phyloP scores from a whole-genome alignment of 805 yeast species.

The Candida ficus region DNA sequence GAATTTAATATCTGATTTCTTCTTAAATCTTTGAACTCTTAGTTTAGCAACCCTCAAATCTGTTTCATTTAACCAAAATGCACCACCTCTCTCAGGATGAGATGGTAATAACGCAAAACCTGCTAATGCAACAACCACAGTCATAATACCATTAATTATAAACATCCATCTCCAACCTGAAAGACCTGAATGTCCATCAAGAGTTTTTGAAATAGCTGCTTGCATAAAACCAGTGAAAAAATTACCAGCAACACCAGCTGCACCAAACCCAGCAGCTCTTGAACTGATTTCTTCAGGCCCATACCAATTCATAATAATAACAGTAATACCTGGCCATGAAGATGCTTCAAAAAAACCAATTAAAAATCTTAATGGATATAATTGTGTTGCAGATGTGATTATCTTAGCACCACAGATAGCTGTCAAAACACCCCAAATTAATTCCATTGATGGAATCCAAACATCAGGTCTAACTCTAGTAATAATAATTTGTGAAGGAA shows the following conservation, averaged over 20 bases:
- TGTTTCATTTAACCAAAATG: background rate
- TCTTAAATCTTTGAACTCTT: slow-evolving; percentile 5
- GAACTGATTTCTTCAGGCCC: slow-evolving; percentile 31
- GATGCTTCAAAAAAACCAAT: slow-evolving; percentile 68
- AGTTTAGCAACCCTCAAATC: slow-evolving; percentile 1
- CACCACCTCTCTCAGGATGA: slow-evolving; percentile 24
- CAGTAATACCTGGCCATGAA: slow-evolving; percentile 39
- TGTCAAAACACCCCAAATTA: slow-evolving; percentile 67
- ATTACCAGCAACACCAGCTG: slow-evolving; percentile 11
- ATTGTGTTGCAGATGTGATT: slow-evolving; percentile 25
- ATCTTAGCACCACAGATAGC: slow-evolving; percentile 43
- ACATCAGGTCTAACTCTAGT: slow-evolving; percentile 49
- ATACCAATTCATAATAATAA: slow-evolving; percentile 31
- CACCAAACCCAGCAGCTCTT: slow-evolving; percentile 24
- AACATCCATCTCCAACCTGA: slow-evolving; percentile 16
- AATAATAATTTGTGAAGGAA: slow-evolving; percentile 61
- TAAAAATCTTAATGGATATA: slow-evolving; percentile 60
- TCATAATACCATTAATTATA: slow-evolving; percentile 15
- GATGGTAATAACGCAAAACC: slow-evolving; percentile 37
- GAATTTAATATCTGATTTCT: slow-evolving; percentile 3
- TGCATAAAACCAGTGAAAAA: slow-evolving; percentile 34
- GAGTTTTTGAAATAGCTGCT: slow-evolving; percentile 4
- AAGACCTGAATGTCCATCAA: slow-evolving; percentile 7
- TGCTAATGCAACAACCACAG: slow-evolving; percentile 25
- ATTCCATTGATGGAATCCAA: slow-evolving; percentile 47